phyloP scores from a whole-genome alignment of 345 rosid species.

The thale cress (Arabidopsis thaliana) region TAIR10.1 NC_003070.9:25907501-25908000 shows the following conservation, averaged over 20 bases:
- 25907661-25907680: conserved; percentile 1
- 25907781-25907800: neutral
- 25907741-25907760: conserved; percentile 27
- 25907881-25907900: conserved; percentile 37
- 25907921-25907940: conserved; percentile 12
- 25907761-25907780: conserved; percentile 12
- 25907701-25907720: conserved; percentile 38
- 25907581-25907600: conserved; percentile 30
- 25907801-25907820: conserved; percentile 18
- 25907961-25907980: conserved; percentile 12
- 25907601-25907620: conserved; percentile 26
- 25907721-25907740: conserved; percentile 19
- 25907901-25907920: conserved; percentile 1
- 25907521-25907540: conserved; percentile 43
- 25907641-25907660: neutral
- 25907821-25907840: conserved; percentile 32
- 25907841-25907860: conserved; percentile 32
- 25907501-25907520: conserved; percentile 29
- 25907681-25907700: conserved; percentile 4
- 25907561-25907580: conserved; percentile 34
- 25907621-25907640: conserved; percentile 1
- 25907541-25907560: conserved; percentile 38
- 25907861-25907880: conserved; percentile 33
- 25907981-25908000: neutral
- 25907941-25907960: neutral